phyloP scores from a whole-genome alignment of 176 grass and related monocot genomes.

The Cenchrus fungigraminus region DNA sequence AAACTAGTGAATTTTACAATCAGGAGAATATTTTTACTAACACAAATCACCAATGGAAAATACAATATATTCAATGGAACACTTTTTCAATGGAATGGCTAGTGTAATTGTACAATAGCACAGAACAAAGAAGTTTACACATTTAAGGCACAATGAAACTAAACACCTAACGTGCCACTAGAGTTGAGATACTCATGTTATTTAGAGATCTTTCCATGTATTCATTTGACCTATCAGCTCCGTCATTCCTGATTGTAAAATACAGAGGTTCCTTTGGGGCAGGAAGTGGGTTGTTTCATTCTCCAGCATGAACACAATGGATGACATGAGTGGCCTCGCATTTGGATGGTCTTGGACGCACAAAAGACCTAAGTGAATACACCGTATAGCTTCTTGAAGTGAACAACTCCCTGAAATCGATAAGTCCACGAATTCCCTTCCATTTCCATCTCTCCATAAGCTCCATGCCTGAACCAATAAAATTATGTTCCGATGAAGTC shows the following conservation, averaged over 20 bases:
- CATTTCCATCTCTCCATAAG: constrained; percentile 51
- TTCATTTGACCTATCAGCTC: neutral
- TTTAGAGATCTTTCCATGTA: constrained; percentile 1
- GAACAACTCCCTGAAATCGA: constrained; percentile 34
- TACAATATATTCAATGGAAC: neutral
- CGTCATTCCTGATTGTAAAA: constrained; percentile 6
- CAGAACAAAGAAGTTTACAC: neutral
- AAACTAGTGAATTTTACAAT: constrained; percentile 3
- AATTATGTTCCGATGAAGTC: neutral
- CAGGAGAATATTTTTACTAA: neutral
- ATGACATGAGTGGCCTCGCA: constrained; percentile 49
- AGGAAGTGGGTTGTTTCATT: constrained; percentile 37
- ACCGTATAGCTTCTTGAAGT: constrained; percentile 32
- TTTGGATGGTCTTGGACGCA: constrained; percentile 59
- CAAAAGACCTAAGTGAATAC: constrained; percentile 49
- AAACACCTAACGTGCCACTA: constrained; percentile 22
- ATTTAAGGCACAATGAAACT: neutral
- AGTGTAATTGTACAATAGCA: neutral
- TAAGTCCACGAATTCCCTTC: constrained; percentile 46
- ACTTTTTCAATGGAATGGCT: neutral
- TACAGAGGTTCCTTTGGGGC: constrained; percentile 38
- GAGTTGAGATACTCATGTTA: constrained; percentile 5
- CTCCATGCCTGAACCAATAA: constrained; percentile 55
- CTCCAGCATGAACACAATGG: constrained; percentile 47
- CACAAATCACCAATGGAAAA: neutral